Evolutionary conservation across 352 stramenopile genomes (phyloP), one percentile per base, ranked within the genome.

Genomic region (Aphanomyces stellatus): DNA sequence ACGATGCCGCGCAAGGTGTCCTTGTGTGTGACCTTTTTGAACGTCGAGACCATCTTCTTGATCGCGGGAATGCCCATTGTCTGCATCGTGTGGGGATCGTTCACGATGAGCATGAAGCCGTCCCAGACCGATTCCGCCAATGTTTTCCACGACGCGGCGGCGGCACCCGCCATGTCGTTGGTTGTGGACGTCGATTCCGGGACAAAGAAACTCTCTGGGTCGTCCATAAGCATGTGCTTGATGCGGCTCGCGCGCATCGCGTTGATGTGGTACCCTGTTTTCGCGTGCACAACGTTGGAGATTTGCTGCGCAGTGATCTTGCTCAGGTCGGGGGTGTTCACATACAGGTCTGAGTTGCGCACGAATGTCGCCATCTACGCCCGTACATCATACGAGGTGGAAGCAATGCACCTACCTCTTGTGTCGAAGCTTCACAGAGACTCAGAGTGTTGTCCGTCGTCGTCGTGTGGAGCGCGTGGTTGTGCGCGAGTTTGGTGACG

Each of bases 291-390:
- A 10, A 51, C 35, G 28, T 67, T 31, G 27, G 48, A 57, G 60
- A 67, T 67, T 30, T 67, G 37, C 22, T 51, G 60, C 11, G 37
- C 60, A 15, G 60, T 67, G 60, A 67, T 67, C 41, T 67, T 67
- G 5, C 40, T 33, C 2, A 67, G 40, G 17, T 55, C 40, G n/a
- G 43, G 24, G n/a, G 60, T 46, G 10, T 56, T 30, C 11, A 33
- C 35, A 28, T 51, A 67, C 15, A 67, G 60, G 1, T 67, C 60
- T 25, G 60, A 67, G 49, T 57, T 57, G 22, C 49, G 49, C 25
- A 57, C 49, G 30, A 57, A 57, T 24, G 49, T 40, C 25, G 49
- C 49, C 49, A 57, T 57, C 49, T 57, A 57, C 49, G 49, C n/a
- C 2, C 7, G 10, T 15, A n/a, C 25, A 19, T 33, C 13, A 22